Evolutionary conservation across 345 rosid genomes (phyloP).

Genomic region (Citrus reticulata): DNA sequence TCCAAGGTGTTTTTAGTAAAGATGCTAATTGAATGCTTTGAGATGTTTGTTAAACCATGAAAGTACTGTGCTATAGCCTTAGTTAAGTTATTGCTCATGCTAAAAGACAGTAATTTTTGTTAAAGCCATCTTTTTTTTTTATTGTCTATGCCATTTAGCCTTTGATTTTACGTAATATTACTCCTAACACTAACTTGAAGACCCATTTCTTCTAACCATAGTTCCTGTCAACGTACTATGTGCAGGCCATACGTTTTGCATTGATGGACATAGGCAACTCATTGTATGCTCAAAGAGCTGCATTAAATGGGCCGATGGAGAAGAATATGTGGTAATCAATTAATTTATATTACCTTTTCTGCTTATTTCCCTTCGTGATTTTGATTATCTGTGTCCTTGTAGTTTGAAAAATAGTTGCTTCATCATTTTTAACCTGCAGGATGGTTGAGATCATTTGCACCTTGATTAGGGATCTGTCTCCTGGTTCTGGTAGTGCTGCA

Average conservation of each 20-base stretch:
- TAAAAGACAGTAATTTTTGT: not conserved
- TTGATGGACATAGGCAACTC: constrained; percentile 59
- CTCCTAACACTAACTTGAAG: not conserved
- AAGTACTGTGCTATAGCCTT: not conserved
- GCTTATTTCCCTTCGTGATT: not conserved
- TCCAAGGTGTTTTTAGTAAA: not conserved
- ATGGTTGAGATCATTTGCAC: constrained; percentile 70
- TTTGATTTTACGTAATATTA: not conserved
- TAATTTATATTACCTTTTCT: constrained; percentile 4
- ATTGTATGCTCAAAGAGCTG: constrained; percentile 41
- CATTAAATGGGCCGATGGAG: constrained; percentile 38
- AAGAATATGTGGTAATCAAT: constrained; percentile 58
- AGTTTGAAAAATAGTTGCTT: constrained; percentile 11
- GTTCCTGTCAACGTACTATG: constrained; percentile 5
- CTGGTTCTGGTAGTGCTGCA: constrained; percentile 54
- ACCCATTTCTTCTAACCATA: constrained; percentile 7
- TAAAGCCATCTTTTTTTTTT: constrained; percentile 7
- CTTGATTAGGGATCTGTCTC: constrained; percentile 53
- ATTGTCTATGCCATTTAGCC: constrained; percentile 6
- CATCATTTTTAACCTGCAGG: constrained; percentile 41
- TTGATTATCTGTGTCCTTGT: not conserved
- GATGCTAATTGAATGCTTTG: not conserved
- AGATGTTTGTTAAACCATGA: not conserved
- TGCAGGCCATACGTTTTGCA: constrained; percentile 69
- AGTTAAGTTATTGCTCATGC: not conserved